Base-by-base conservation (phyloP, 805 yeast species). In the Teunomyces pallodes region DNA sequence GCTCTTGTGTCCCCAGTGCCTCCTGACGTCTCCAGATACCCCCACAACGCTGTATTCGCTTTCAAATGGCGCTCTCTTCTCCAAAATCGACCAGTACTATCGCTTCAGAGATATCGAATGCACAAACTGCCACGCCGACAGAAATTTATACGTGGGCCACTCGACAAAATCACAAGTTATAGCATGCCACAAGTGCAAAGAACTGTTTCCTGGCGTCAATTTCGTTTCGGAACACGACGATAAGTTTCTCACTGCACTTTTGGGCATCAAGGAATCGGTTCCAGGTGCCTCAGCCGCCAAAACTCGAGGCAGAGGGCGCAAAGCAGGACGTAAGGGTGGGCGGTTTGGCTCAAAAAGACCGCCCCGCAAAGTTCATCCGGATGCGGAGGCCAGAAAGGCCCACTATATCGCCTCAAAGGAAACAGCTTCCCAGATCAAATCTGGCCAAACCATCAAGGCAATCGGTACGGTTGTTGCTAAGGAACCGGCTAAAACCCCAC, bases 51-150 rank as follows among this genome's bases (percentile, higher is more conserved):
- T 74, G 43, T 81, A 82, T 53, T 65, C 81, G 2, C 55, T 80
- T 3, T 66, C 75, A 1, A 82, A 82, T 54, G 87, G 87, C 3
- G 74, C 84, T 0, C 61, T 82, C n/a, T 69, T 82, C 53, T 65
- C 62, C 48, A 78, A 70, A 55, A 66, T 80, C 59, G 67, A 67
- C 3, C 76, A 67, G 40, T 82, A 81, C 57, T 64, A 65, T 49
- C 74, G 64, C 41, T 79, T 79, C 39, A 66, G 84, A 62, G 83
- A 80, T 51, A 66, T 81, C 43, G 65, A 65, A 42, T 82, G 87
- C 60, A 41, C 55, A 1, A 45, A 58, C 12, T 82, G 86, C 65
- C 71, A 67, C 2, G 52, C 51, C 28, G 83, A 79, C 35, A 49
- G 63, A 3, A 58, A 70, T 44, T 61, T 81, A 51, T 66, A 64